Evolutionary conservation across 768 basidiomycete genomes (phyloP).

Genomic region (Tulasnella sp.): DNA sequence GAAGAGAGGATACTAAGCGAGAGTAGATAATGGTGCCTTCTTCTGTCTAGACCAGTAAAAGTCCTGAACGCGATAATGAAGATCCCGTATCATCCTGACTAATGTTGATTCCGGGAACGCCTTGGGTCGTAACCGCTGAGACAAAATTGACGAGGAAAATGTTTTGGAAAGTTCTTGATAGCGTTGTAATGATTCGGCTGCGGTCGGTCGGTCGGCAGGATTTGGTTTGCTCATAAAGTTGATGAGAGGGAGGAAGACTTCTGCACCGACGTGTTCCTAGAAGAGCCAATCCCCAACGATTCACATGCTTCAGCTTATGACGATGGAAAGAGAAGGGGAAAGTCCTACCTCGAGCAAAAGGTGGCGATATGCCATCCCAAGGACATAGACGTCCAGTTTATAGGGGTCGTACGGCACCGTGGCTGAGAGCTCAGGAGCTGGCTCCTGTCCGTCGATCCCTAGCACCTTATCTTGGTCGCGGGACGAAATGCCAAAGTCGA

Average conservation of each 20-base stretch:
- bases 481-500: slow-evolving; percentile 22
- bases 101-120: not conserved
- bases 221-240: slow-evolving; percentile 12
- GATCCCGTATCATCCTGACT: not conserved
- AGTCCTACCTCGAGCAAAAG: not conserved
- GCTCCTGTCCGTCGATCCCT: slow-evolving; percentile 13
- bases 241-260: slow-evolving; percentile 21
- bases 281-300: not conserved
- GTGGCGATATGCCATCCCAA: slow-evolving; percentile 14
- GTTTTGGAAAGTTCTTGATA: not conserved
- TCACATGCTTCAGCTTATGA: not conserved
- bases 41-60: not conserved
- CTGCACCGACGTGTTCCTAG: not conserved
- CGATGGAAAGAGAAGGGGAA: not conserved
- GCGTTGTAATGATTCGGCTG: slow-evolving; percentile 1
- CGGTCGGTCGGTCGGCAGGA: not conserved
- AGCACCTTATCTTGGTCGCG: not conserved
- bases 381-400: slow-evolving; percentile 23
- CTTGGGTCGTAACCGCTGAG: not conserved
- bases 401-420: slow-evolving; percentile 21
- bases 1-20: not conserved
- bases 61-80: not conserved
- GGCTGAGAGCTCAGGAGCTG: slow-evolving; percentile 6
- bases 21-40: not conserved
- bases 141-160: not conserved